These are phyloP conservation scores for Curvularia spicifera DNA, from an alignment of 2,329 filamentous ascomycete species.

Conservation along the genomic window DNA sequence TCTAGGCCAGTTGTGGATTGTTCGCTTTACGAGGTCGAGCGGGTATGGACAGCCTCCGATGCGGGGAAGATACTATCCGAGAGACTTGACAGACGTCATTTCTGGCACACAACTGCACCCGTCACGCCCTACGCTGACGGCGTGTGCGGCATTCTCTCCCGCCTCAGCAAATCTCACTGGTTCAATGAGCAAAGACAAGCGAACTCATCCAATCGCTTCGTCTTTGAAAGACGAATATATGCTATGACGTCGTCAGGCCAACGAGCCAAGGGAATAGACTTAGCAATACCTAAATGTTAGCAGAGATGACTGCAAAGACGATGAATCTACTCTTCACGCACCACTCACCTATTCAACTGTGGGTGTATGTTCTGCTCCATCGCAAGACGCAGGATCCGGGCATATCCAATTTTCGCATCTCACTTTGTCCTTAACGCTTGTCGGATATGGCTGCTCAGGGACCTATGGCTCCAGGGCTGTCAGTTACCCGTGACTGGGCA, in stretches of 20 bases:
- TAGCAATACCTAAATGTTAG: slow-evolving; percentile 14
- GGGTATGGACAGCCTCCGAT: not conserved
- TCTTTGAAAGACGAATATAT: not conserved
- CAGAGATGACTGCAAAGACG: not conserved
- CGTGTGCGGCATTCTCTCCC: slow-evolving; percentile 13
- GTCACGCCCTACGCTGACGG: slow-evolving; percentile 12
- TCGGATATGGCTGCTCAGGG: slow-evolving; percentile 17
- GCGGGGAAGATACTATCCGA: slow-evolving; percentile 13
- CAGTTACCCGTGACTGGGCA: slow-evolving; percentile 31
- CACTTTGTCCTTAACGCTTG: not conserved
- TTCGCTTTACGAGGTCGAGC: not conserved
- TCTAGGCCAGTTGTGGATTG: too few species aligned
- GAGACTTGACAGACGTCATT: slow-evolving; percentile 24
- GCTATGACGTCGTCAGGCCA: slow-evolving; percentile 20
- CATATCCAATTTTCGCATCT: not conserved
- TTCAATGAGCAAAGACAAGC: slow-evolving; percentile 17
- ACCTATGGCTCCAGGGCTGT: slow-evolving; percentile 25
- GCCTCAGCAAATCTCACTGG: slow-evolving; percentile 8
- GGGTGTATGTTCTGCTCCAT: not conserved
- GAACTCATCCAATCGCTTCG: slow-evolving; percentile 15
- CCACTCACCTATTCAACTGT: not conserved
- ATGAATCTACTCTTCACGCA: not conserved
- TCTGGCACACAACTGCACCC: slow-evolving; percentile 7
- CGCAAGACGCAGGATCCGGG: not conserved
- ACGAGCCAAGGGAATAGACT: slow-evolving; percentile 9